Evolutionary conservation across 1,139 yeast species (phyloP).

Genomic region (Hyphopichia burtonii): DNA sequence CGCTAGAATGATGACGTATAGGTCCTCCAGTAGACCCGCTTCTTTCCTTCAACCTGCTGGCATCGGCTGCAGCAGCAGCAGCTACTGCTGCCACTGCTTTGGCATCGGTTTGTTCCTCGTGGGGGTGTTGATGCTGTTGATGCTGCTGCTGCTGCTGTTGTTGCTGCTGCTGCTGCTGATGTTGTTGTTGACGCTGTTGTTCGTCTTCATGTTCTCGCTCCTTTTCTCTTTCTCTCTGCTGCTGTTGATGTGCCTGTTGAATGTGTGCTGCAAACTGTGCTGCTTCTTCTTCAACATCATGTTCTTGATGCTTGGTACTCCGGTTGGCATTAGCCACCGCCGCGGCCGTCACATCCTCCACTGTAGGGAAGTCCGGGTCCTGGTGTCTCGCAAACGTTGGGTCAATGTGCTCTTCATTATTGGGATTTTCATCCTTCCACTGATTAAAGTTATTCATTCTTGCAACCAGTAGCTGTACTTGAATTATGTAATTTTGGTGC

Average conservation of each 20-base stretch:
- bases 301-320: conserved; percentile 1
- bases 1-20: neutral
- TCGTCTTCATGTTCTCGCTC: no score
- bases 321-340: conserved; percentile 26
- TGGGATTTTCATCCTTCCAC: conserved; percentile 21
- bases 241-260: conserved; percentile 8
- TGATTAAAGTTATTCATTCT: conserved; percentile 23
- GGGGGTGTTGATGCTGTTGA: conserved; percentile 2
- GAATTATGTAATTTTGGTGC: conserved; percentile 6
- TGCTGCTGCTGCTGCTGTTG: neutral
- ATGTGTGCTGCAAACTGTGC: conserved; percentile 14
- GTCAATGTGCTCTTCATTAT: conserved; percentile 24
- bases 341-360: conserved; percentile 32
- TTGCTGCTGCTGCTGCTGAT: neutral
- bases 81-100: neutral
- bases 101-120: conserved; percentile 2
- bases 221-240: neutral
- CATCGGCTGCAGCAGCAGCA: neutral
- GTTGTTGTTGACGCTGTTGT: conserved; percentile 4
- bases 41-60: neutral
- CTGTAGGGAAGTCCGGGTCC: conserved; percentile 22
- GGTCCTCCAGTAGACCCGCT: conserved; percentile 1
- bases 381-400: conserved; percentile 31
- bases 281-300: conserved; percentile 12
- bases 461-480: neutral